phyloP scores from a whole-genome alignment of 2,329 filamentous ascomycete genomes.

The Diaporthe eres region DNA sequence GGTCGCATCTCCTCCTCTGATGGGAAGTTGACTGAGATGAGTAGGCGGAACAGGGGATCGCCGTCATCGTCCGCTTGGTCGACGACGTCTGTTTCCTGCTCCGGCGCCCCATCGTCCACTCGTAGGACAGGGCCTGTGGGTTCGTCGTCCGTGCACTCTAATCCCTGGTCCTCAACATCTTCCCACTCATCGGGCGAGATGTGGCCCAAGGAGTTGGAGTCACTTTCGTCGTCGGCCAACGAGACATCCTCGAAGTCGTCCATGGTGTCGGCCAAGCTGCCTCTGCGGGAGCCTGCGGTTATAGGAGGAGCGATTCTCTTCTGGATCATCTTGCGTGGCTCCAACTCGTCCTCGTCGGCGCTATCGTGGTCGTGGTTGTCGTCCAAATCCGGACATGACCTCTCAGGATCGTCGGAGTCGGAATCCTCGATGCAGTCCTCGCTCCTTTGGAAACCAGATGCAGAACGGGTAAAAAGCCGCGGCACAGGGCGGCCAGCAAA shows the following conservation, averaged over 20 bases:
- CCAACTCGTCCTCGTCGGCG: conserved; percentile 31
- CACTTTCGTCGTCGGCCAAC: conserved; percentile 37
- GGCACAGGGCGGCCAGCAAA: conserved; percentile 32
- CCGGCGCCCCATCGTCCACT: conserved; percentile 38
- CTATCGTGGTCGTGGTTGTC: conserved; percentile 5
- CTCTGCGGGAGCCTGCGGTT: neutral
- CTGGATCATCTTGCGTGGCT: conserved; percentile 17
- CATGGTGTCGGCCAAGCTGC: conserved; percentile 7
- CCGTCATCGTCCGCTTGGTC: conserved; percentile 37
- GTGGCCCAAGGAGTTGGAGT: conserved; percentile 30
- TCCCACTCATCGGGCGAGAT: conserved; percentile 39
- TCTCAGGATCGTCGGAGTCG: conserved; percentile 11
- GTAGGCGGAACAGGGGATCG: conserved; percentile 28
- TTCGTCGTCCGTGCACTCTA: conserved; percentile 8
- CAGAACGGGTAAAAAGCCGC: conserved; percentile 31
- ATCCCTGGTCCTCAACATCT: conserved; percentile 29
- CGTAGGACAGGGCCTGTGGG: conserved; percentile 37
- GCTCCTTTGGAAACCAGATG: conserved; percentile 22
- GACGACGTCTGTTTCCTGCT: conserved; percentile 7
- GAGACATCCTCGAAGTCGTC: conserved; percentile 41
- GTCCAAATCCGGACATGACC: conserved; percentile 7
- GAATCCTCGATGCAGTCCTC: conserved; percentile 27
- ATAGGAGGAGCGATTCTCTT: neutral
- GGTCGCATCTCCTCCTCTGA: conserved; percentile 29
- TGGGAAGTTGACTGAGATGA: conserved; percentile 31